A percentile compares a stretch with the other conserved stretches of the same genome.
phyloP scores from a whole-genome alignment of 768 basidiomycete species.

The Exidia glandulosa region DNA sequence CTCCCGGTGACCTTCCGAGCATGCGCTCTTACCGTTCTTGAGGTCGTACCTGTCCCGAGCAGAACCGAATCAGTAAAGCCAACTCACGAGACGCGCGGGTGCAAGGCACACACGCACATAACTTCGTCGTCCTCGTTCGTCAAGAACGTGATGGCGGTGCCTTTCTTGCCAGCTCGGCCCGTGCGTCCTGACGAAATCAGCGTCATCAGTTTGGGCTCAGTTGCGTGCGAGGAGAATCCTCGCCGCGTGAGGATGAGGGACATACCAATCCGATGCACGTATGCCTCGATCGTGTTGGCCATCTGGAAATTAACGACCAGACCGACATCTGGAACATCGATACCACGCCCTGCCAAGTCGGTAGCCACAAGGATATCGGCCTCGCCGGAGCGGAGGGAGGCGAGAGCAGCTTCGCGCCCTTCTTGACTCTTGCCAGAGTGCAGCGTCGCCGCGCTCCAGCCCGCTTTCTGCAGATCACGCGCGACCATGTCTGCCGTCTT shows the following conservation, averaged over 20 bases:
- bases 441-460: conserved; percentile 82
- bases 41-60: conserved; percentile 85
- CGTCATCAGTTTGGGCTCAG: not conserved
- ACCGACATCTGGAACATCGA: conserved; percentile 94
- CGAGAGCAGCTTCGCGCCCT: conserved; percentile 87
- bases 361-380: conserved; percentile 90
- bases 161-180: conserved; percentile 93
- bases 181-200: conserved; percentile 63
- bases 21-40: conserved; percentile 58
- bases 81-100: not conserved
- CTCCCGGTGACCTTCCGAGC: not conserved
- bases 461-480: conserved; percentile 82
- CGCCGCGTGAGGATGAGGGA: conserved; percentile 1
- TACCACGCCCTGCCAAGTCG: conserved; percentile 95
- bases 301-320: conserved; percentile 98
- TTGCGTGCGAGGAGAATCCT: not conserved
- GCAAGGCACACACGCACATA: conserved; percentile 48
- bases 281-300: conserved; percentile 91
- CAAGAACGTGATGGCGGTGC: conserved; percentile 89
- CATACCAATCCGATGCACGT: conserved; percentile 94
- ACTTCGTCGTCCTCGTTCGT: conserved; percentile 95
- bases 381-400: conserved; percentile 75
- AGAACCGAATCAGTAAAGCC: conserved; percentile 6
- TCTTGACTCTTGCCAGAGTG: conserved; percentile 98
- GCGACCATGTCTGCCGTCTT: conserved; percentile 98